Percentiles rank a stretch among this genome's conserved stretches.
These are phyloP conservation scores for Alternaria conjuncta DNA, from an alignment of 2,329 filamentous ascomycete species.

Conservation along the genomic window DNA sequence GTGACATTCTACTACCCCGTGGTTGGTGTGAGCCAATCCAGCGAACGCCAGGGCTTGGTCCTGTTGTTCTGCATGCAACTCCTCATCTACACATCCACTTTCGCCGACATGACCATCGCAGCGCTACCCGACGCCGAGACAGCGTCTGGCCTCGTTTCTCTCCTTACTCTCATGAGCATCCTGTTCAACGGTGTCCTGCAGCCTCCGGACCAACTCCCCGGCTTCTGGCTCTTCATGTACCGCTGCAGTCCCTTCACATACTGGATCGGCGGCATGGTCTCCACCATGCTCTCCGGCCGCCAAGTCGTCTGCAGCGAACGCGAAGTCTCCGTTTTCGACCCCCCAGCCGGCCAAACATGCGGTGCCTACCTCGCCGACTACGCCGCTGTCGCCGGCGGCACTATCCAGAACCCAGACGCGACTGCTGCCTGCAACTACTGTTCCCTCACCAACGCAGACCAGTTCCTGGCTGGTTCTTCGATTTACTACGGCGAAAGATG, in stretches of 20 bases:
- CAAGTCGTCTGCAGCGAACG: slow-evolving; percentile 55
- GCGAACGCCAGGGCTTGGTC: slow-evolving; percentile 63
- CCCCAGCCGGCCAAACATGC: slow-evolving; percentile 52
- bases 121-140: slow-evolving; percentile 73
- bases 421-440: slow-evolving; percentile 60
- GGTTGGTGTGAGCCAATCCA: slow-evolving; percentile 46
- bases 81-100: slow-evolving; percentile 74
- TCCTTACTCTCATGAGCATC: slow-evolving; percentile 64
- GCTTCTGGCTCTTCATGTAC: slow-evolving; percentile 83
- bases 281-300: slow-evolving; percentile 52
- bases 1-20: slow-evolving; percentile 70
- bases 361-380: slow-evolving; percentile 54
- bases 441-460: slow-evolving; percentile 53
- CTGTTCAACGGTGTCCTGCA: slow-evolving; percentile 65
- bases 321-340: slow-evolving; percentile 53
- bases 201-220: slow-evolving; percentile 63
- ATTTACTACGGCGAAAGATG: slow-evolving; percentile 61
- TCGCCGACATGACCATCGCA: slow-evolving; percentile 76
- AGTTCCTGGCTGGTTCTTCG: slow-evolving; percentile 52
- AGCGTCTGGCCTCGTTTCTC: slow-evolving; percentile 64
- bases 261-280: slow-evolving; percentile 54
- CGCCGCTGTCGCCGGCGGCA: slow-evolving; percentile 47
- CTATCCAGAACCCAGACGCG: slow-evolving; percentile 53
- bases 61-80: slow-evolving; percentile 70
- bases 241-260: slow-evolving; percentile 71